phyloP scores from a whole-genome alignment of 371 early-diverging fungal genomes.

The Batkoa obscura region DNA sequence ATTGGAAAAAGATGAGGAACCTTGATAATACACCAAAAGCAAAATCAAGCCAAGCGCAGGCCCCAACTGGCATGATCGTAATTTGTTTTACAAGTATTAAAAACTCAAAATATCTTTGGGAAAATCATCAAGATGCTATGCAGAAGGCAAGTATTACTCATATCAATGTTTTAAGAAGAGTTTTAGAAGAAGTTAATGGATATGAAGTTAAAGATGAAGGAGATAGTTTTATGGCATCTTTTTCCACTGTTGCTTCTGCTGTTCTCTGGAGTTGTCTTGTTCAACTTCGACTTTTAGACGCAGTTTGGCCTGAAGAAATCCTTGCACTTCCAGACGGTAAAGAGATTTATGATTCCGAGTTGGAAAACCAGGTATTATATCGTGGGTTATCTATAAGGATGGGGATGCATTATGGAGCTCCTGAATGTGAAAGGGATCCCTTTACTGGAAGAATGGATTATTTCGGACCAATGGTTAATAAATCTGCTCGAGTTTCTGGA shows the following conservation, averaged over 20 bases:
- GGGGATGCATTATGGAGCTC: slow-evolving; percentile 87
- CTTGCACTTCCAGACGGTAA: slow-evolving; percentile 56
- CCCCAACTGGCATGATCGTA: slow-evolving; percentile 68
- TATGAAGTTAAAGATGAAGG: slow-evolving; percentile 97
- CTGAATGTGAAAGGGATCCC: slow-evolving; percentile 78
- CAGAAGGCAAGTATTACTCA: slow-evolving; percentile 72
- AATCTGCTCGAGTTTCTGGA: slow-evolving; percentile 67
- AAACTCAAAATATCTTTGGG: slow-evolving; percentile 84
- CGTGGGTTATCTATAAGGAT: slow-evolving; percentile 81
- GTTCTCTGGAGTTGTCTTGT: slow-evolving; percentile 80
- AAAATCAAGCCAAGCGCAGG: slow-evolving; percentile 20
- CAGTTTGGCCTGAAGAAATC: slow-evolving; percentile 86
- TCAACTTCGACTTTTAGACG: slow-evolving; percentile 59
- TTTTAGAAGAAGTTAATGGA: slow-evolving; percentile 65
- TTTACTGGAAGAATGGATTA: slow-evolving; percentile 90
- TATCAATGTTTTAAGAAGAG: slow-evolving; percentile 64
- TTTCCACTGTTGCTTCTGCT: slow-evolving; percentile 71
- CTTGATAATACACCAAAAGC: background rate
- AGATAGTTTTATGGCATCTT: slow-evolving; percentile 90
- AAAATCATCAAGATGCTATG: slow-evolving; percentile 75
- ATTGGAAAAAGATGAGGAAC: background rate
- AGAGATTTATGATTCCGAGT: slow-evolving; percentile 38
- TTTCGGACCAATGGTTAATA: slow-evolving; percentile 87
- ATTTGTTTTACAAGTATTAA: slow-evolving; percentile 91
- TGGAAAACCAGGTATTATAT: slow-evolving; percentile 37